A percentile compares a stretch with the other conserved stretches of the same genome.
Conservation (phyloP, 75 land plant species). For the Gnetum montanum region DNA sequence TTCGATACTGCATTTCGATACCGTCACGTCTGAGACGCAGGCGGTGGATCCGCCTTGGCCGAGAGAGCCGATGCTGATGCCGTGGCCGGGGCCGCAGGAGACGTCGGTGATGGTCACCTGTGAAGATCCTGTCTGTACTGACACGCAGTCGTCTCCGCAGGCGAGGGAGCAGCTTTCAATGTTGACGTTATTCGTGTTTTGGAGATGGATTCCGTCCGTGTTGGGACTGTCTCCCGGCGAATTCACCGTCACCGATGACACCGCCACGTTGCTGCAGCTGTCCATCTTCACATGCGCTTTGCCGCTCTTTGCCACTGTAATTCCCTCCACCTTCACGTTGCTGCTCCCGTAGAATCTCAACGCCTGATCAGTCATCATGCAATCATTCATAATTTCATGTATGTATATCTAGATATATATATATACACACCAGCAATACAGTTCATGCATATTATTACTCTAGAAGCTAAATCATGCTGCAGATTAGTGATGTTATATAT, state of each 20-base stretch:
- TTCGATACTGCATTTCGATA: slow-evolving; percentile 29
- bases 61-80: slow-evolving; percentile 53
- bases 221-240: slow-evolving; percentile 40
- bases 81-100: slow-evolving; percentile 71
- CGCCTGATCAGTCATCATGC: no score
- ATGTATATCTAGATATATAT: background rate
- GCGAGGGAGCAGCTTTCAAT: slow-evolving; percentile 23
- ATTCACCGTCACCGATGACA: slow-evolving; percentile 13
- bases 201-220: slow-evolving; percentile 44
- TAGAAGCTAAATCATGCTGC: background rate
- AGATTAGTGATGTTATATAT: background rate
- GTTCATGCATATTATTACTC: background rate
- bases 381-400: background rate
- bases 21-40: slow-evolving; percentile 38
- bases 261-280: slow-evolving; percentile 18
- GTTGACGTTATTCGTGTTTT: slow-evolving; percentile 15
- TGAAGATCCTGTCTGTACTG: slow-evolving; percentile 69
- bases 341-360: slow-evolving; percentile 18
- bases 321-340: slow-evolving; percentile 14
- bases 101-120: slow-evolving; percentile 36
- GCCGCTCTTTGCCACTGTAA: slow-evolving; percentile 27
- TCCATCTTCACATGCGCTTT: slow-evolving; percentile 27
- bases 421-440: background rate
- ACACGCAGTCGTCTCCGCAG: slow-evolving; percentile 72
- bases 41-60: slow-evolving; percentile 40